A percentile compares a stretch with the other conserved stretches of the same genome.
Evolutionary conservation across 768 basidiomycete genomes (phyloP).

Genomic region (Strobilomyces dryophilus): DNA sequence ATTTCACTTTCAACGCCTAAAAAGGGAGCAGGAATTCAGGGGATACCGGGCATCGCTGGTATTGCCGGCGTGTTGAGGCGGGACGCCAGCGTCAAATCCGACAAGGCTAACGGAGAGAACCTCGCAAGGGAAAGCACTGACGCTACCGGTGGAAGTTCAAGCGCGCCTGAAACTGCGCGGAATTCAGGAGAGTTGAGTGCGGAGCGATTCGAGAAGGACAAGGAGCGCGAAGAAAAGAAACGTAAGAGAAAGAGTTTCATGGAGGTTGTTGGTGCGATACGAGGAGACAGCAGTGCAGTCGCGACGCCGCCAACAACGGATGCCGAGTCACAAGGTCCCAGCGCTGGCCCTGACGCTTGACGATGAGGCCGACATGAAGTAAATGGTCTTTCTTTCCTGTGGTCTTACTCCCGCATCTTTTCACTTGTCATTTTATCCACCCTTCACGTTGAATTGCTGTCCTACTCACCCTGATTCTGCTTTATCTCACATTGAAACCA

Average conservation of each 20-base stretch:
- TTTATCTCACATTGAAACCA: slow-evolving; percentile 10
- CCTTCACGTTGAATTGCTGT: not conserved
- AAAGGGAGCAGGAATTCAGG: slow-evolving; percentile 48
- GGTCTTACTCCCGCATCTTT: slow-evolving; percentile 10
- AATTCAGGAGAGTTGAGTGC: slow-evolving; percentile 46
- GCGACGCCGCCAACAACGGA: slow-evolving; percentile 36
- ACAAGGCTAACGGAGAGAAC: slow-evolving; percentile 35
- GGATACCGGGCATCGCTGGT: slow-evolving; percentile 28
- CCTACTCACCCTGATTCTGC: slow-evolving; percentile 8
- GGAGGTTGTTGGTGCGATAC: slow-evolving; percentile 36
- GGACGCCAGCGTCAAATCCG: slow-evolving; percentile 34
- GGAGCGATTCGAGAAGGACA: slow-evolving; percentile 48
- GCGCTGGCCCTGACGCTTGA: slow-evolving; percentile 11
- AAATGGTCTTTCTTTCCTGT: not conserved
- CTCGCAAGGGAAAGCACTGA: slow-evolving; percentile 17
- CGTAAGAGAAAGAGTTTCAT: slow-evolving; percentile 57
- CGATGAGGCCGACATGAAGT: not conserved
- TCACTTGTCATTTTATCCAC: slow-evolving; percentile 4
- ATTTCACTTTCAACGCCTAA: slow-evolving; percentile 64
- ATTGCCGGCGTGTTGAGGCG: slow-evolving; percentile 29
- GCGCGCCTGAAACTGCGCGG: slow-evolving; percentile 39
- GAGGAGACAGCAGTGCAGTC: slow-evolving; percentile 13
- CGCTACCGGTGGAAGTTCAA: slow-evolving; percentile 18
- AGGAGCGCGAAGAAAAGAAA: slow-evolving; percentile 55
- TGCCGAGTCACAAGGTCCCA: slow-evolving; percentile 8